Conservation (phyloP, 164 flowering plant species). For the Chimonanthus salicifolius region DNA sequence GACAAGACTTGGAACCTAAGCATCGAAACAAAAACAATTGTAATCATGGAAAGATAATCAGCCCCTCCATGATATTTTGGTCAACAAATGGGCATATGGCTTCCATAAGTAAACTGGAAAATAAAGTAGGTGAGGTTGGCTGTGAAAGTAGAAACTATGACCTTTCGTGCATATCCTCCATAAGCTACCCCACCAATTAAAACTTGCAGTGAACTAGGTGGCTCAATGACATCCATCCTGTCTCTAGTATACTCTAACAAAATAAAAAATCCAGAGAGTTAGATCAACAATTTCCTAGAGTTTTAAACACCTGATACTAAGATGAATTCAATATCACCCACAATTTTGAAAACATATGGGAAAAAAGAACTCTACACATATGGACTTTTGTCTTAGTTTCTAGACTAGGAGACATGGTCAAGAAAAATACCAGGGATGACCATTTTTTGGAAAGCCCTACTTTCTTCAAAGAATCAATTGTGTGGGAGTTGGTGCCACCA, state of each 20-base stretch:
- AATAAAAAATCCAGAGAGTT: background rate
- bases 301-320: background rate
- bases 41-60: background rate
- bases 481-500: constrained; percentile 84
- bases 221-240: background rate
- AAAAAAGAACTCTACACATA: background rate
- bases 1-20: background rate
- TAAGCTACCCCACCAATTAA: constrained; percentile 75
- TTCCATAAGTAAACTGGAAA: background rate
- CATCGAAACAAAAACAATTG: background rate
- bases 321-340: background rate
- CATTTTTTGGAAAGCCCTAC: constrained; percentile 43
- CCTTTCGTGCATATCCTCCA: constrained; percentile 90
- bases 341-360: background rate
- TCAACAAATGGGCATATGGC: background rate
- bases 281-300: constrained; percentile 1
- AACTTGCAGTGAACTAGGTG: constrained; percentile 20
- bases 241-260: constrained; percentile 19
- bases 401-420: background rate
- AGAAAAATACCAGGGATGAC: constrained; percentile 20
- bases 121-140: background rate
- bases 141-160: constrained; percentile 9
- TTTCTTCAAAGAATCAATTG: constrained; percentile 57
- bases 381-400: background rate
- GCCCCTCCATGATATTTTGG: background rate